phyloP scores from a whole-genome alignment of 2,329 filamentous ascomycete genomes.

The Periconia digitata region DNA sequence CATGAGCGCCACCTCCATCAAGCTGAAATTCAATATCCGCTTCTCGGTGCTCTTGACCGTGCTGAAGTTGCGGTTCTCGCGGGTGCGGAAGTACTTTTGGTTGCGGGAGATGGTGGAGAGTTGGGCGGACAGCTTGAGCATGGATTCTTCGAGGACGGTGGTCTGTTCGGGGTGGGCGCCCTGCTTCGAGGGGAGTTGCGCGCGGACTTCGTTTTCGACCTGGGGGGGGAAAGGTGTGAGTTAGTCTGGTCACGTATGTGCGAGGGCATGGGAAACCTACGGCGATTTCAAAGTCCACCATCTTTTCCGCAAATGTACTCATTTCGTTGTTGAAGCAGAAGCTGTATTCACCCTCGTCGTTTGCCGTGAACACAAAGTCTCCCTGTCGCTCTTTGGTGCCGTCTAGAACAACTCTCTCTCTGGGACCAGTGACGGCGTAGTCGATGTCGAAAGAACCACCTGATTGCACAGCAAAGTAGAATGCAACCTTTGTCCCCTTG shows the following conservation, averaged over 20 bases:
- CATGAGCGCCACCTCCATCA: constrained; percentile 90
- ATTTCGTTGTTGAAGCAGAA: constrained; percentile 99
- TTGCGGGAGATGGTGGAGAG: constrained; percentile 93
- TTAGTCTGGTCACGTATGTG: too few relatives aligned
- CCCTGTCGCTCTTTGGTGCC: constrained; percentile 92
- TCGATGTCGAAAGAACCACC: constrained; percentile 97
- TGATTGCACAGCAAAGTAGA: constrained; percentile 99
- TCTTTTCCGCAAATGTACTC: constrained; percentile 96
- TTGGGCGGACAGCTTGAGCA: constrained; percentile 91
- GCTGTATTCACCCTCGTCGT: constrained; percentile 82
- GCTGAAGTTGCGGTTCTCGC: constrained; percentile 98
- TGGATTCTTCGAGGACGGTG: constrained; percentile 83
- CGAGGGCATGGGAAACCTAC: constrained; percentile 61
- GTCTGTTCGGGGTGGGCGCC: constrained; percentile 89
- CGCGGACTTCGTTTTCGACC: constrained; percentile 89
- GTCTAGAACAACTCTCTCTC: constrained; percentile 77
- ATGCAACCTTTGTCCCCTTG: constrained; percentile 85
- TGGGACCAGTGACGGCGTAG: constrained; percentile 82
- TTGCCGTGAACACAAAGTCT: constrained; percentile 96
- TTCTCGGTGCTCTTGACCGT: constrained; percentile 95
- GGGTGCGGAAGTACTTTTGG: constrained; percentile 98
- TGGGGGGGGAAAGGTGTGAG: constrained; percentile 39
- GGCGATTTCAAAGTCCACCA: constrained; percentile 96
- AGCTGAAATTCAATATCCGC: constrained; percentile 94
- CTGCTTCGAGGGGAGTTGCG: constrained; percentile 83